Base-by-base conservation (phyloP, 2,329 filamentous ascomycete genomes). In the Podosphaera fusca region DNA sequence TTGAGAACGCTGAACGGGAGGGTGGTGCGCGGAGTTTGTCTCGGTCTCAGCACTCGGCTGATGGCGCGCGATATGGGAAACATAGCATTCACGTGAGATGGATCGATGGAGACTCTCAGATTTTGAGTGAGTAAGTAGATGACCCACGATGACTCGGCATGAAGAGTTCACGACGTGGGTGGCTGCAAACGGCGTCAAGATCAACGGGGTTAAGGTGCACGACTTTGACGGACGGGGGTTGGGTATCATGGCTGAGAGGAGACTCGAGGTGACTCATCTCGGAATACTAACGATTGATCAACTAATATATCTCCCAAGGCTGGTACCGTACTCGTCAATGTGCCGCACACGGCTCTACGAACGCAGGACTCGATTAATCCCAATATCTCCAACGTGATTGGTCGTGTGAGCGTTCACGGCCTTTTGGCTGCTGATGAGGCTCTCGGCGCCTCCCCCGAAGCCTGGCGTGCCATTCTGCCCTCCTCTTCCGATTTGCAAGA, bases 1-100 rank as follows among this genome's bases (percentile, higher is more conserved):
- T 85, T 85, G 64, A 94, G 79, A 60, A 87, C 79, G 49, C 89
- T 94, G 74, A 95, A 94, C 38, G 69, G 67, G 60, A 78, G 60
- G 33, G 58, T 57, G 54, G 58, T 57, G 21, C 21, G 64, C 29
- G n/a, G 62, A 60, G 31, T 63, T 55, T 34, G 60, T 58, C 21
- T 21, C 21, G 21, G 21, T 21, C 21, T 21, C 38, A 3, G 38
- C 5, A 14, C 3, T 8, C 10, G 38, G n/a, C 9, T 12, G 38
- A 14, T 14, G n/a, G 38, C 38, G 38, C 5, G 38, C 38, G 38
- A 3, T 3, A 12, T 42, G 38, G 10, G 10, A 42, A 14, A 12
- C 38, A 42, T 42, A 7, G 38, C 10, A 12, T 6, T 6, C 38
- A 42, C 38, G 38, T 42, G 38, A 42, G 38, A 14, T 12, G 2